A percentile compares a stretch with the other conserved stretches of the same genome.
These are phyloP conservation scores for Galerina sulciceps DNA, from an alignment of 768 basidiomycete genomes.

Conservation along the genomic window DNA sequence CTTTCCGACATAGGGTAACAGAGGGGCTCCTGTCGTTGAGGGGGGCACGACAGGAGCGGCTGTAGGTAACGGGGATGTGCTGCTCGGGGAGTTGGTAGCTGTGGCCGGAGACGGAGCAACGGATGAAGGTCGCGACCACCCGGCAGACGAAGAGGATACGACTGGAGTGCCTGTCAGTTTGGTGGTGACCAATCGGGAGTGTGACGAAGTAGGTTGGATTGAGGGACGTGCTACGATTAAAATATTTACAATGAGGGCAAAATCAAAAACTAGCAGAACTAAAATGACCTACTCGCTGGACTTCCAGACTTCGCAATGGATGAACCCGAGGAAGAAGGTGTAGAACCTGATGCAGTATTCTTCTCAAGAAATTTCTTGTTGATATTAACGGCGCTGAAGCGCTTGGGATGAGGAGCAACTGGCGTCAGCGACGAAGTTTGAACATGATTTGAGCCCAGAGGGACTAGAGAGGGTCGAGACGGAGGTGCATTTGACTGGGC, in stretches of 20 bases:
- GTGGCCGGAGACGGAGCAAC: conserved; percentile 60
- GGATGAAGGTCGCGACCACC: conserved; percentile 83
- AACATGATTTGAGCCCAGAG: conserved; percentile 42
- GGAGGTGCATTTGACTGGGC: conserved; percentile 29
- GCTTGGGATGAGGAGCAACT: conserved; percentile 68
- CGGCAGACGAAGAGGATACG: conserved; percentile 61
- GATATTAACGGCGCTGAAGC: conserved; percentile 88
- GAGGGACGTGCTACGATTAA: conserved; percentile 57
- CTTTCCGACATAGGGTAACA: conserved; percentile 62
- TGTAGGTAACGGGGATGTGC: conserved; percentile 42
- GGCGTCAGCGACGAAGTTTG: conserved; percentile 35
- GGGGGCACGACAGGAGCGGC: conserved; percentile 34
- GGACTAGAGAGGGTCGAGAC: conserved; percentile 49
- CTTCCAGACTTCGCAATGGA: conserved; percentile 53
- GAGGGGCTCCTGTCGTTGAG: conserved; percentile 43
- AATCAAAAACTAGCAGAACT: not conserved
- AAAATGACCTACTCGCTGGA: conserved; percentile 50
- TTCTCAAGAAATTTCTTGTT: conserved; percentile 98
- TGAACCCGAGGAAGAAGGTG: conserved; percentile 46
- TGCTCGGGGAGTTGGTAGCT: conserved; percentile 49
- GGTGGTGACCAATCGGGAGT: conserved; percentile 84
- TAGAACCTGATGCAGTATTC: conserved; percentile 62
- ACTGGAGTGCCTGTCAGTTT: conserved; percentile 77
- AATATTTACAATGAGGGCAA: conserved; percentile 12
- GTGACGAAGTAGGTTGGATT: conserved; percentile 56